Conservation (phyloP, 2,329 filamentous ascomycete species). For the Fusarium mundagurra region DNA sequence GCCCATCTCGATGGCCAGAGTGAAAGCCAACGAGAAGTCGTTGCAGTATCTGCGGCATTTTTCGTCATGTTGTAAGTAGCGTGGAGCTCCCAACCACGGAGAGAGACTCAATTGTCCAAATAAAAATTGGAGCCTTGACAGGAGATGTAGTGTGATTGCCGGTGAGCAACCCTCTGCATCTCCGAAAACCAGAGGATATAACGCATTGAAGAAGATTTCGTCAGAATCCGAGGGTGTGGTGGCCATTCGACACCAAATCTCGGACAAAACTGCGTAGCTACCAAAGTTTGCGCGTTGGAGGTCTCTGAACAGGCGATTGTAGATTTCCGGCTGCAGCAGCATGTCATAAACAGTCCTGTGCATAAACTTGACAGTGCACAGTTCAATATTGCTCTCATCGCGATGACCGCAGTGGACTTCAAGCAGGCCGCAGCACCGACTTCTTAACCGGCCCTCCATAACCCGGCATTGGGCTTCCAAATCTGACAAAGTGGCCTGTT, state of each 20-base stretch:
- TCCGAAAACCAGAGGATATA: background rate
- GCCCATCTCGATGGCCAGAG: background rate
- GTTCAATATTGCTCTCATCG: no score
- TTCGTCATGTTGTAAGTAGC: background rate
- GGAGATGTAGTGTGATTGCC: background rate
- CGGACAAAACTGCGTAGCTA: background rate
- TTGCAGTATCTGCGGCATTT: background rate
- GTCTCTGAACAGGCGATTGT: background rate
- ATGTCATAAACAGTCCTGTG: background rate
- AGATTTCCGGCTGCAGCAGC: background rate
- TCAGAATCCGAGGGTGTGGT: background rate
- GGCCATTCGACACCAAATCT: background rate
- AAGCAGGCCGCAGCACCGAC: background rate
- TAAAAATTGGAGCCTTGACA: background rate
- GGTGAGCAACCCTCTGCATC: background rate
- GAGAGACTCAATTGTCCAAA: background rate
- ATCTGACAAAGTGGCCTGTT: accelerated
- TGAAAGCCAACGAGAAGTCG: background rate
- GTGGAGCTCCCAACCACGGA: background rate
- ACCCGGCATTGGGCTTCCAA: background rate
- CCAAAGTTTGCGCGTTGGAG: background rate
- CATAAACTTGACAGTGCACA: background rate
- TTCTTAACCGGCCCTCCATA: background rate
- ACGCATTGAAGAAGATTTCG: accelerated
- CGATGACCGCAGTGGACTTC: background rate